Evolutionary conservation across 2,329 filamentous ascomycete genomes (phyloP).

Genomic region (Geosmithia flava): DNA sequence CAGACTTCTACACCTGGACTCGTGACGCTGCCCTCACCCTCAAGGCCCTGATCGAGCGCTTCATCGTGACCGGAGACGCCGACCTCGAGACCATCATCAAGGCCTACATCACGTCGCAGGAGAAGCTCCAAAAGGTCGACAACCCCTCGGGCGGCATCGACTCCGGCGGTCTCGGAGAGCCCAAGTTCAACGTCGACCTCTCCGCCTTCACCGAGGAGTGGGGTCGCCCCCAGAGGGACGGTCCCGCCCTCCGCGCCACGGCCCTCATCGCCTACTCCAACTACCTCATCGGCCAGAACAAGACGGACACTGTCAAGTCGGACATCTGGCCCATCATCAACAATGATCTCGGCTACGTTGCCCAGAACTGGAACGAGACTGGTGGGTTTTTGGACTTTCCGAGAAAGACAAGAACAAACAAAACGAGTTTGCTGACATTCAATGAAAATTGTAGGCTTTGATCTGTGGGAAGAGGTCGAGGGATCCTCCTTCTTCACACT

Average conservation of each 20-base stretch:
- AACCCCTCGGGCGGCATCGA: constrained; percentile 54
- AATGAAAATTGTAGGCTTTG: constrained; percentile 33
- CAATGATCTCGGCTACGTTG: constrained; percentile 66
- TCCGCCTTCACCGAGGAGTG: constrained; percentile 54
- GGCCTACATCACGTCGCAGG: constrained; percentile 57
- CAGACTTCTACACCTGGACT: constrained; percentile 72
- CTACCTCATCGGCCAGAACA: constrained; percentile 57
- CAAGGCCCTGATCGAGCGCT: constrained; percentile 56
- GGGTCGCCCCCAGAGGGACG: constrained; percentile 49
- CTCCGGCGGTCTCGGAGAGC: constrained; percentile 51
- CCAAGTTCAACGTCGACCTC: constrained; percentile 58
- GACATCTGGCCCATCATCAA: constrained; percentile 61
- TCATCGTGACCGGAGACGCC: constrained; percentile 44
- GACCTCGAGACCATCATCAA: constrained; percentile 48
- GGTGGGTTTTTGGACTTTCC: too few species aligned
- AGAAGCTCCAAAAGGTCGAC: constrained; percentile 49
- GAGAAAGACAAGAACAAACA: background rate
- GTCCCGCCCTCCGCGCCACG: constrained; percentile 63
- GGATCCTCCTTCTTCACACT: constrained; percentile 73
- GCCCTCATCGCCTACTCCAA: constrained; percentile 61
- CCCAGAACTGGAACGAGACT: constrained; percentile 56
- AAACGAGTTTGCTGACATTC: too few species aligned
- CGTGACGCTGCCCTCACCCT: constrained; percentile 60
- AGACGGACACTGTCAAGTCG: constrained; percentile 39
- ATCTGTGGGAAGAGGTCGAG: constrained; percentile 74